These are phyloP conservation scores for Chrysoporthe deuterocubensis DNA, from an alignment of 2,329 filamentous ascomycete genomes.

Conservation along the genomic window DNA sequence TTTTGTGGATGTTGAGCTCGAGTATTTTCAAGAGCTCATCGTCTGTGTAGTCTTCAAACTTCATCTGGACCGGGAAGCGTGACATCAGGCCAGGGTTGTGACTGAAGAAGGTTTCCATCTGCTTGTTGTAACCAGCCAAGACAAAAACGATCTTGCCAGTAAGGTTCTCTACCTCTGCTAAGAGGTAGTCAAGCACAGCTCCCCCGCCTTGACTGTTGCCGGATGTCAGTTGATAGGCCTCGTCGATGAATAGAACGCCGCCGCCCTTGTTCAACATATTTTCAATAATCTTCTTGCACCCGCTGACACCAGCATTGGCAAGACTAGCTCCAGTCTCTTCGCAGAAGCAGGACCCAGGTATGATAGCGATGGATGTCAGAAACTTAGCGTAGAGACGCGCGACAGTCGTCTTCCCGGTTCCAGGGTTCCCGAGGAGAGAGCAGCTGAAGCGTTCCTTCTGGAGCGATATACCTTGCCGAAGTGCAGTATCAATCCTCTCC, in stretches of 20 bases:
- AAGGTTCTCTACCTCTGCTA: constrained; percentile 74
- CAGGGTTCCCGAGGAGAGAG: constrained; percentile 72
- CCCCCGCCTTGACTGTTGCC: constrained; percentile 60
- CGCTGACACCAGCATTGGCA: constrained; percentile 63
- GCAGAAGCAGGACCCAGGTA: constrained; percentile 63
- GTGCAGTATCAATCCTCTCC: constrained; percentile 60
- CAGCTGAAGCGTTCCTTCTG: constrained; percentile 64
- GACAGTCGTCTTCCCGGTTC: constrained; percentile 79
- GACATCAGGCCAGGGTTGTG: constrained; percentile 75
- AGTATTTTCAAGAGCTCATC: constrained; percentile 67
- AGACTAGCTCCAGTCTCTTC: constrained; percentile 73
- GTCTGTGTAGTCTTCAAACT: constrained; percentile 72
- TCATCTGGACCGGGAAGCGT: constrained; percentile 67
- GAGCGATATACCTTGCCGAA: constrained; percentile 61
- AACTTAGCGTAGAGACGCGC: constrained; percentile 72
- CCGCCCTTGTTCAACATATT: constrained; percentile 61
- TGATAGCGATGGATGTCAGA: constrained; percentile 62
- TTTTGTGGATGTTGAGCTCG: constrained; percentile 54
- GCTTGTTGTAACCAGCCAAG: constrained; percentile 72
- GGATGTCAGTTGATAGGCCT: constrained; percentile 74
- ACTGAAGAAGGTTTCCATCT: constrained; percentile 77
- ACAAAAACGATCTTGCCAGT: constrained; percentile 73
- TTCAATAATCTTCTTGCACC: constrained; percentile 61
- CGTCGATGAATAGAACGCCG: constrained; percentile 77
- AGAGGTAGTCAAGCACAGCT: constrained; percentile 70